These are phyloP conservation scores for Fusarium brachygibbosum DNA, from an alignment of 2,329 filamentous ascomycete species.

Conservation along the genomic window DNA sequence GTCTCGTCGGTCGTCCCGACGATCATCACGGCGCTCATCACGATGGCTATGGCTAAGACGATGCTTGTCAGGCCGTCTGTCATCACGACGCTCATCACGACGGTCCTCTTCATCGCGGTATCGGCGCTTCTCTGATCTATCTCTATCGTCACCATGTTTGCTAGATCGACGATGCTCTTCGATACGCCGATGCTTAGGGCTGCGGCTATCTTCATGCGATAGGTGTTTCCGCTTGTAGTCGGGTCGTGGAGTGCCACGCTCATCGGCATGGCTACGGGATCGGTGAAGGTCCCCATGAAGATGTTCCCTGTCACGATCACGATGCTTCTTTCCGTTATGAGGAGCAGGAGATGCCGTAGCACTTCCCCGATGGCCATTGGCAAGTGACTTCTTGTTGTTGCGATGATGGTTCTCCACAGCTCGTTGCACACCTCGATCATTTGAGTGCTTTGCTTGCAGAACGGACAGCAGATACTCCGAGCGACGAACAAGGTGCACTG, in stretches of 20 bases:
- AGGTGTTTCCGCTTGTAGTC: conserved; percentile 74
- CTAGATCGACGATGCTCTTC: conserved; percentile 58
- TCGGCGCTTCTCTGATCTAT: conserved; percentile 50
- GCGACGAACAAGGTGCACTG: conserved; percentile 93
- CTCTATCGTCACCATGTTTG: conserved; percentile 56
- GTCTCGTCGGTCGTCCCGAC: conserved; percentile 33
- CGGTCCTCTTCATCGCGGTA: conserved; percentile 46
- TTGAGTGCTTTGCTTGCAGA: conserved; percentile 85
- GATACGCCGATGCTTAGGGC: conserved; percentile 59
- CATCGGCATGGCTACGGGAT: conserved; percentile 65
- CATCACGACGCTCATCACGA: conserved; percentile 42
- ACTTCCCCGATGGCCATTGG: conserved; percentile 72
- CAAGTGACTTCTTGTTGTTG: conserved; percentile 84
- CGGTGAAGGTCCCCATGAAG: conserved; percentile 64
- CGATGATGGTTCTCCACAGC: conserved; percentile 93
- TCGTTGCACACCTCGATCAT: conserved; percentile 80
- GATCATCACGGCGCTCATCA: conserved; percentile 42
- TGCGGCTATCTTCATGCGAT: conserved; percentile 59
- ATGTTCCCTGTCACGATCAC: conserved; percentile 63
- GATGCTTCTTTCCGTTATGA: conserved; percentile 59
- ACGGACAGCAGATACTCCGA: conserved; percentile 97
- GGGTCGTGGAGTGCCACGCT: conserved; percentile 64
- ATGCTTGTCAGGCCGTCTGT: conserved; percentile 42
- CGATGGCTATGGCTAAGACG: conserved; percentile 40
- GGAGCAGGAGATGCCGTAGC: conserved; percentile 80